Evolutionary conservation across 176 grass and related monocot species (phyloP).

Genomic region (Tuctoria greenei): DNA sequence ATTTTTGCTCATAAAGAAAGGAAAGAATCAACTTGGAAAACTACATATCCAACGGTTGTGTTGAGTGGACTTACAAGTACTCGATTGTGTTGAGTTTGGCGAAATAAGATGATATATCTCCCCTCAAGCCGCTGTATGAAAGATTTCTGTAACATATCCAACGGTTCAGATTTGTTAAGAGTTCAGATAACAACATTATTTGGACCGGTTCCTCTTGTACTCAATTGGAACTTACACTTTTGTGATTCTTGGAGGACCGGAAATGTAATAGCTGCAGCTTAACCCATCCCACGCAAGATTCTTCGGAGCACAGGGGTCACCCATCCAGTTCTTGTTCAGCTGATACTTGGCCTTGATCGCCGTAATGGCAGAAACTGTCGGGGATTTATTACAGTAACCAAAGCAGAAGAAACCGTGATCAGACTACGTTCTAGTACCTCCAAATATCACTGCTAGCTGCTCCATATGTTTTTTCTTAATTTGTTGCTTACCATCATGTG

Average conservation of each 20-base stretch:
- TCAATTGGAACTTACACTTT: constrained; percentile 42
- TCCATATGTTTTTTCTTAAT: background rate
- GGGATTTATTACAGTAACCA: background rate
- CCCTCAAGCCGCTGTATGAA: constrained; percentile 44
- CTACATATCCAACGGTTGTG: background rate
- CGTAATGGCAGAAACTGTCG: constrained; percentile 59
- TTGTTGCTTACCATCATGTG: constrained; percentile 45
- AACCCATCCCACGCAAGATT: constrained; percentile 52
- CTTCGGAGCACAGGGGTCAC: constrained; percentile 60
- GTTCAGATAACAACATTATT: background rate
- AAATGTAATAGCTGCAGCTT: constrained; percentile 50
- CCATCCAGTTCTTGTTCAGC: constrained; percentile 52
- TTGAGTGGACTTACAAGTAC: constrained; percentile 40
- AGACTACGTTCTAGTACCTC: background rate
- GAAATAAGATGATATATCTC: constrained; percentile 48
- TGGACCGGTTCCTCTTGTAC: background rate
- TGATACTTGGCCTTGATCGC: constrained; percentile 48
- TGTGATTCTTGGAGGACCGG: constrained; percentile 46
- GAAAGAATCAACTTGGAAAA: background rate
- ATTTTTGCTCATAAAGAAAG: background rate
- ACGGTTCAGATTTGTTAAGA: background rate
- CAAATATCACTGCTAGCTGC: background rate
- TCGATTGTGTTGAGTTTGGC: constrained; percentile 40
- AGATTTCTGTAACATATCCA: constrained; percentile 42
- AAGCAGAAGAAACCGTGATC: background rate